These are phyloP conservation scores for Lactarius pseudohatsudake DNA, from an alignment of 768 basidiomycete species.

Conservation along the genomic window DNA sequence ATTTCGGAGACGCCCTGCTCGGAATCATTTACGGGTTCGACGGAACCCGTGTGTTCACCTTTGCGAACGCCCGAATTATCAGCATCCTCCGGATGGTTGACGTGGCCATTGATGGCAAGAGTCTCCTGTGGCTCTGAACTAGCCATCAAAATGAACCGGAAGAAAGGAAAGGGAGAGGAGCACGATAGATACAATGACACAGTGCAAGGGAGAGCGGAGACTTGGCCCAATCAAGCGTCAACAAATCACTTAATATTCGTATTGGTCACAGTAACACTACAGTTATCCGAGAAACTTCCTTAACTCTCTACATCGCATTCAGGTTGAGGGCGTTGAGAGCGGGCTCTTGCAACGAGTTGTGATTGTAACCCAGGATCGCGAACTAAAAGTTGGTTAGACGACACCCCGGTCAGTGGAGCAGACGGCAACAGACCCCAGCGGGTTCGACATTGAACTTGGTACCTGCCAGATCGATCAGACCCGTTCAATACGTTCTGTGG, in stretches of 20 bases:
- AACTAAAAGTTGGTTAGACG: conserved; percentile 46
- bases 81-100: not conserved
- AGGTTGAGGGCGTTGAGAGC: conserved; percentile 73
- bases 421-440: conserved; percentile 22
- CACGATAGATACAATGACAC: not conserved
- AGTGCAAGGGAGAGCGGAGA: not conserved
- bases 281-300: not conserved
- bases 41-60: conserved; percentile 33
- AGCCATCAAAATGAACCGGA: conserved; percentile 25
- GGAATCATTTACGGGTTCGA: conserved; percentile 7
- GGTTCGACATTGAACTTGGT: conserved; percentile 27
- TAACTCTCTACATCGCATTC: conserved; percentile 27
- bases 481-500: not conserved
- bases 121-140: conserved; percentile 15
- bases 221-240: conserved; percentile 28
- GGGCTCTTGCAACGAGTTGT: conserved; percentile 74
- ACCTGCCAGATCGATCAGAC: conserved; percentile 25
- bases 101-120: conserved; percentile 5
- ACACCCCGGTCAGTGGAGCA: not conserved
- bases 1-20: conserved; percentile 10
- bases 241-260: conserved; percentile 8
- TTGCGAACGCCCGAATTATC: conserved; percentile 15
- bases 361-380: conserved; percentile 81
- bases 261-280: not conserved
- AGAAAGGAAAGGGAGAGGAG: conserved; percentile 15